Evolutionary conservation across 331 rosid species (phyloP).

Genomic region (Pyrus hybrid): DNA sequence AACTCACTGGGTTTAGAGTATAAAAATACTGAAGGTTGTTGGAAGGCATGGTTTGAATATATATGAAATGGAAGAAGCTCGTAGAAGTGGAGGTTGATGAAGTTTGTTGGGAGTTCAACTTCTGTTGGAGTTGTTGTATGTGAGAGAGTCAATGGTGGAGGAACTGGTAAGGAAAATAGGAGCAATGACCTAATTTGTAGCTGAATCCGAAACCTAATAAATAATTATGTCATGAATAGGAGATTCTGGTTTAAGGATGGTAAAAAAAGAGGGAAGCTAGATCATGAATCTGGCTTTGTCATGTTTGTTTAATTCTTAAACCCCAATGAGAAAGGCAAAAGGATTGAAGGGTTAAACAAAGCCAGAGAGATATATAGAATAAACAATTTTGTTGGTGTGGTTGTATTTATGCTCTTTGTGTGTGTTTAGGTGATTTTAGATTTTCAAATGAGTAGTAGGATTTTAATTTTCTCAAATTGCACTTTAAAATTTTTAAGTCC

Average conservation of each 20-base stretch:
- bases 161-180: not conserved
- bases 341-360: no score
- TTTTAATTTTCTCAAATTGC: no score
- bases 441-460: no score
- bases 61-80: not conserved
- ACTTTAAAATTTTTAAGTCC: no score
- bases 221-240: not conserved
- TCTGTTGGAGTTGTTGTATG: not conserved
- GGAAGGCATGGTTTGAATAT: not conserved
- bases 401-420: no score
- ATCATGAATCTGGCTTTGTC: not conserved
- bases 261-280: not conserved
- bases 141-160: not conserved
- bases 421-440: no score
- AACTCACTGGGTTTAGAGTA: not conserved
- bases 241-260: not conserved
- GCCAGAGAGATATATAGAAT: no score
- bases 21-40: not conserved
- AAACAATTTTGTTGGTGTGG: not conserved
- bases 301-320: not conserved
- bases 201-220: not conserved
- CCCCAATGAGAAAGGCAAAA: no score
- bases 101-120: constrained; percentile 5
- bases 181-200: not conserved
- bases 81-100: constrained; percentile 13